phyloP scores from a whole-genome alignment of 1,139 yeast genomes.

The Suhomyces choctaworum region DNA sequence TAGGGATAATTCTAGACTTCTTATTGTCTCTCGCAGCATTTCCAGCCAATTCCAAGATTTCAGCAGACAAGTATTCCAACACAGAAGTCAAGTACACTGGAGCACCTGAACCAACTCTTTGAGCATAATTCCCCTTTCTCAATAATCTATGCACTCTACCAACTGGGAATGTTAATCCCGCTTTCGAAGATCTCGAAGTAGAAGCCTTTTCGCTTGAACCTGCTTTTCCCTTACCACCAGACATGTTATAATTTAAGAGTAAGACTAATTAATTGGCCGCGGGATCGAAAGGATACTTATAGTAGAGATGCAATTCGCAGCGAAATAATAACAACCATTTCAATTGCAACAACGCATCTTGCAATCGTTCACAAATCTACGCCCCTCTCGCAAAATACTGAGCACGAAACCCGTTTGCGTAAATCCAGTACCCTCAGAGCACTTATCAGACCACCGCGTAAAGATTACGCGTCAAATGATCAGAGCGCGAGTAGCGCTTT shows the following conservation, averaged over 20 bases:
- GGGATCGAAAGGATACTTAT: no score
- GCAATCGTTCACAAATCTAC: no score
- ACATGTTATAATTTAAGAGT: no score
- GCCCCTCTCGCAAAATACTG: no score
- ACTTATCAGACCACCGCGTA: no score
- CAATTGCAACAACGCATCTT: no score
- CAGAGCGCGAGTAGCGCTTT: no score
- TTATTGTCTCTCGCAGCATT: constrained; percentile 98
- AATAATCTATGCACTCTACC: constrained; percentile 98
- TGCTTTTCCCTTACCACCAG: constrained; percentile 99
- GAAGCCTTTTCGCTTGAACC: constrained; percentile 91
- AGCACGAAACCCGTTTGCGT: no score
- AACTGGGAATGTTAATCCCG: constrained; percentile 99
- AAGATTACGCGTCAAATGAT: constrained; percentile 3
- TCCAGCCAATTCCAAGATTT: constrained; percentile 97
- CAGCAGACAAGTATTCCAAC: constrained; percentile 94
- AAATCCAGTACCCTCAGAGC: no score
- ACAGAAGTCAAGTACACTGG: constrained; percentile 96
- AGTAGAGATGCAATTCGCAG: no score
- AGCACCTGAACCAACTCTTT: constrained; percentile 98
- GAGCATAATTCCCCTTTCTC: constrained; percentile 98
- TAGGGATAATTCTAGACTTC: constrained; percentile 97
- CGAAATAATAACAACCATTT: no score
- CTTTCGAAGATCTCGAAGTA: constrained; percentile 96
- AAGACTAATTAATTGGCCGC: no score